A percentile compares a stretch with the other conserved stretches of the same genome.
Conservation (phyloP, 2,329 filamentous ascomycete genomes). For the Venturia carpophila region DNA sequence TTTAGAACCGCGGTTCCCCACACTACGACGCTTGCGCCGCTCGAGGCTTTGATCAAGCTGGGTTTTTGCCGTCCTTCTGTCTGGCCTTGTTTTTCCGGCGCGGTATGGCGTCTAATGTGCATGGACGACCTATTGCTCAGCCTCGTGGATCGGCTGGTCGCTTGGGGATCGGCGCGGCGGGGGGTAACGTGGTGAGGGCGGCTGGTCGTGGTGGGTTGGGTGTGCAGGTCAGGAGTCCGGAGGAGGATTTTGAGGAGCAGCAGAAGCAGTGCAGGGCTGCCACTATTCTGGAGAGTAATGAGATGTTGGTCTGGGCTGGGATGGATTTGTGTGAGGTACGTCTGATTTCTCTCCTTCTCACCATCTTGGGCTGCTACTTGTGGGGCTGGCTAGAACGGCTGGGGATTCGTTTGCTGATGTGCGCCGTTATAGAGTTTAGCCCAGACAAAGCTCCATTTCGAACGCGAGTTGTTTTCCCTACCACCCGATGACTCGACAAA, state of each 20-base stretch:
- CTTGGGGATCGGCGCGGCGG: not conserved
- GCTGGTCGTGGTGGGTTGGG: not conserved
- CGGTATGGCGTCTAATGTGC: slow-evolving; percentile 6
- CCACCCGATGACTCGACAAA: not conserved
- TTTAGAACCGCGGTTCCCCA: too few species aligned
- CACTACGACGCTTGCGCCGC: too few species aligned
- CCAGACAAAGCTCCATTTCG: slow-evolving; percentile 15
- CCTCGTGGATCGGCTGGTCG: slow-evolving; percentile 10
- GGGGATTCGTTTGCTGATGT: not conserved
- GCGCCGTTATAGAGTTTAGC: not conserved
- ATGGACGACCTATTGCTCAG: slow-evolving; percentile 12
- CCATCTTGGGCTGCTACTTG: not conserved
- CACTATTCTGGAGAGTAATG: slow-evolving; percentile 13
- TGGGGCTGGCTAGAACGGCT: not conserved
- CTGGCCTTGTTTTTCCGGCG: not conserved
- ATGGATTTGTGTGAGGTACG: slow-evolving; percentile 9
- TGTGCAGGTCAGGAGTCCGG: not conserved
- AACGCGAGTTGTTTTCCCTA: slow-evolving; percentile 12
- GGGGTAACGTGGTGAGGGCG: not conserved
- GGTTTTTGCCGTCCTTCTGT: too few species aligned
- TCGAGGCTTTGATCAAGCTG: too few species aligned
- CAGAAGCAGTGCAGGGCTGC: slow-evolving; percentile 4
- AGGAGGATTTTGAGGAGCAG: slow-evolving; percentile 3
- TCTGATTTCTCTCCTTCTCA: not conserved
- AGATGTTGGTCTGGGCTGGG: slow-evolving; percentile 9